phyloP scores from a whole-genome alignment of 495 filamentous ascomycete genomes.

The Parmelia sp. region DNA sequence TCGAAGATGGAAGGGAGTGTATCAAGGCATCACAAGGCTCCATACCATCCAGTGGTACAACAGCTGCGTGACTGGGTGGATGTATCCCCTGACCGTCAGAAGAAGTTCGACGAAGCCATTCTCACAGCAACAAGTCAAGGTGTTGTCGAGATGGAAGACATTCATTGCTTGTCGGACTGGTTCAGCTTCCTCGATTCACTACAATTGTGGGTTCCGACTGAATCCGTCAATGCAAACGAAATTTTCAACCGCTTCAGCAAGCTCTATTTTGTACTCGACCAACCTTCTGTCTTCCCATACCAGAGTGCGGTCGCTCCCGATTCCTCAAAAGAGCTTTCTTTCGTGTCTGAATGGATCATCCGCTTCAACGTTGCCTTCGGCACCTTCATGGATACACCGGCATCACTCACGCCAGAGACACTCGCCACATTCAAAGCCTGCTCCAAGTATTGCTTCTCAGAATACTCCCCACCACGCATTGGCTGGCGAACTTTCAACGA shows the following conservation, averaged over 20 bases:
- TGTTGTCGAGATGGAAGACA: constrained; percentile 10
- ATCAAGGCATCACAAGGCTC: not conserved
- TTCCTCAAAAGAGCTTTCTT: constrained; percentile 4
- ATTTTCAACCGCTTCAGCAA: constrained; percentile 10
- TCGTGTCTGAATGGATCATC: not conserved
- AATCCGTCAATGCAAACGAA: not conserved
- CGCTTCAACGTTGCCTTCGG: constrained; percentile 16
- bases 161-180: constrained; percentile 1
- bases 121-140: not conserved
- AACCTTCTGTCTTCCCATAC: constrained; percentile 3
- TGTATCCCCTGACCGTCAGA: not conserved
- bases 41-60: not conserved
- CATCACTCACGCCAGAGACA: constrained; percentile 27
- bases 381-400: constrained; percentile 28
- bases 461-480: constrained; percentile 26
- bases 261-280: constrained; percentile 13
- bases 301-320: constrained; percentile 6
- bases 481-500: constrained; percentile 30
- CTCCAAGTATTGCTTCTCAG: constrained; percentile 23
- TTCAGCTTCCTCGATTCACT: not conserved
- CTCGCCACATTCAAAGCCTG: constrained; percentile 27
- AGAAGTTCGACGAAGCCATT: not conserved
- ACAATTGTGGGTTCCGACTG: constrained; percentile 6
- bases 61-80: constrained; percentile 4
- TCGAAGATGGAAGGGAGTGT: no score